Conservation (phyloP, 139 green algal species). For the Parachlorella kessleri region DNA sequence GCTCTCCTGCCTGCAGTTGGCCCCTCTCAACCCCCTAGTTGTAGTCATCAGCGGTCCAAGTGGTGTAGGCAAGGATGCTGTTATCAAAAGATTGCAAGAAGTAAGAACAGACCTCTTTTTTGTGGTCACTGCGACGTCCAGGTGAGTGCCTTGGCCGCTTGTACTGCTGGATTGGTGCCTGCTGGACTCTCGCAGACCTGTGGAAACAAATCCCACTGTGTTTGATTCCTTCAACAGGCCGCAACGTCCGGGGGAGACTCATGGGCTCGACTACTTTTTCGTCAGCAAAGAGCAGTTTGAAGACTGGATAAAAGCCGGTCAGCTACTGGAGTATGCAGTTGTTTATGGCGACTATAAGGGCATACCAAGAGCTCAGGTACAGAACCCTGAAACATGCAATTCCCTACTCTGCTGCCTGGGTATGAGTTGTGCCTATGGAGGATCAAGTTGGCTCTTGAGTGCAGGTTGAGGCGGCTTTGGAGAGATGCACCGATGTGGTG, state of each 20-base stretch:
- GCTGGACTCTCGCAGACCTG: no score
- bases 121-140: slow-evolving; percentile 93
- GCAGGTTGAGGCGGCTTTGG: slow-evolving; percentile 71
- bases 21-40: slow-evolving; percentile 63
- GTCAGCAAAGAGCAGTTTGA: slow-evolving; percentile 86
- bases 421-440: background rate
- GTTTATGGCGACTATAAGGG: slow-evolving; percentile 99
- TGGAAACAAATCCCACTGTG: no score
- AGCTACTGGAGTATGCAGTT: slow-evolving; percentile 93
- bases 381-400: no score
- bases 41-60: slow-evolving; percentile 90
- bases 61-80: slow-evolving; percentile 96
- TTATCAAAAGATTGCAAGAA: slow-evolving; percentile 77
- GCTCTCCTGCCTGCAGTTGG: slow-evolving; percentile 44
- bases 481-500: slow-evolving; percentile 83
- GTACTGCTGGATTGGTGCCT: no score
- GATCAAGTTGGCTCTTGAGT: background rate
- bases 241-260: slow-evolving; percentile 74
- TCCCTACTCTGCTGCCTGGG: no score
- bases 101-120: slow-evolving; percentile 85
- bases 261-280: slow-evolving; percentile 97
- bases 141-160: slow-evolving; percentile 52
- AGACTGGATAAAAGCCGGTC: slow-evolving; percentile 73
- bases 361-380: slow-evolving; percentile 79
- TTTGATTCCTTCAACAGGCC: no score